Conservation (phyloP, 1,284 basidiomycete species). For the Irpex rosettiformis region DNA sequence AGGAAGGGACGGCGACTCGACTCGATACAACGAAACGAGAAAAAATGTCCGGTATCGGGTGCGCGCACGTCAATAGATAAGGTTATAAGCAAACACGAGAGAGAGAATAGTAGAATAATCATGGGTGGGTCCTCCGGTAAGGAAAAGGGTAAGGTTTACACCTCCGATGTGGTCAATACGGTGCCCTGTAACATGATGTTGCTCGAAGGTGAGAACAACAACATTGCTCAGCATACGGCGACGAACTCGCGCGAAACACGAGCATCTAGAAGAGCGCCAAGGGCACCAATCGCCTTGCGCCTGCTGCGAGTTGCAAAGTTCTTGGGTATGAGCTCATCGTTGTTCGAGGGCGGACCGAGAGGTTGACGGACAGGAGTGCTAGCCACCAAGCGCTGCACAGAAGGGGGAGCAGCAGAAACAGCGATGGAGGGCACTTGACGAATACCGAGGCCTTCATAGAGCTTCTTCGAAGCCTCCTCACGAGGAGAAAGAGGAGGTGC, state of each 20-base stretch:
- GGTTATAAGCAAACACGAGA: conserved; percentile 16
- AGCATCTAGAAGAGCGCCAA: conserved; percentile 70
- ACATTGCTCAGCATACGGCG: conserved; percentile 52
- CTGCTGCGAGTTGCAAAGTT: conserved; percentile 84
- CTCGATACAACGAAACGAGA: conserved; percentile 20
- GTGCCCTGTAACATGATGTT: conserved; percentile 10
- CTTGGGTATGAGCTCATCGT: conserved; percentile 83
- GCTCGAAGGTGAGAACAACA: conserved; percentile 22
- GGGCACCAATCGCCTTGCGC: conserved; percentile 75
- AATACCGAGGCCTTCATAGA: conserved; percentile 79
- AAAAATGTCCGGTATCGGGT: conserved; percentile 22
- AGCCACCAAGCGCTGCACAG: conserved; percentile 54
- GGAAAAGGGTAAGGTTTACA: neutral
- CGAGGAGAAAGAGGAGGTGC: conserved; percentile 64
- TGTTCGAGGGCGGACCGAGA: conserved; percentile 79
- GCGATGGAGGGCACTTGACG: conserved; percentile 46
- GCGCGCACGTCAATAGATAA: conserved; percentile 28
- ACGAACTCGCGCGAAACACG: conserved; percentile 66
- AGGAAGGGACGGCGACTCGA: conserved; percentile 21
- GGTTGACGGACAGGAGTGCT: conserved; percentile 69
- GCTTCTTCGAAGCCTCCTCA: conserved; percentile 76
- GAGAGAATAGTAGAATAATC: conserved; percentile 20
- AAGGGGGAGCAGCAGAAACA: conserved; percentile 24
- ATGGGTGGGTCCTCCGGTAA: conserved; percentile 11
- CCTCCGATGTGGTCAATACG: neutral